These are phyloP conservation scores for Nitzschia inconspicua DNA, from an alignment of 108 stramenopile species.

Conservation along the genomic window DNA sequence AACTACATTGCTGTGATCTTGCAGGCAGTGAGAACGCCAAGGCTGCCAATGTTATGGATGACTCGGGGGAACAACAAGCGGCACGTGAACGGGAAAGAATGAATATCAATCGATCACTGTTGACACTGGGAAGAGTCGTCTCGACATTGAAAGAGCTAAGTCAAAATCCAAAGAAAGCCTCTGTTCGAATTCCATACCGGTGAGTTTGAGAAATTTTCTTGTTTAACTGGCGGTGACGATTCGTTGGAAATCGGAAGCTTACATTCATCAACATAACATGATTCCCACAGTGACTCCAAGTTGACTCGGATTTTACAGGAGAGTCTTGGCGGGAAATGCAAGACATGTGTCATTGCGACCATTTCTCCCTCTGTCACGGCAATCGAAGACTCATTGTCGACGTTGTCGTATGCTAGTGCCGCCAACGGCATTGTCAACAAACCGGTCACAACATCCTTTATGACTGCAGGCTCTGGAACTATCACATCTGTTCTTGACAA, in stretches of 20 bases:
- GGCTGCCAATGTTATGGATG: conserved; percentile 39
- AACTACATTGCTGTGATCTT: conserved; percentile 94
- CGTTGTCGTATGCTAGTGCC: conserved; percentile 91
- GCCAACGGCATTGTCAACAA: conserved; percentile 80
- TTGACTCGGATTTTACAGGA: conserved; percentile 93
- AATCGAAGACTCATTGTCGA: conserved; percentile 89
- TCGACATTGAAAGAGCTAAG: conserved; percentile 63
- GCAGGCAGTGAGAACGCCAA: conserved; percentile 84
- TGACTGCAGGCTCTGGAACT: conserved; percentile 27
- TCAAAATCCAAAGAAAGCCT: background rate
- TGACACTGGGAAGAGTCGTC: conserved; percentile 75
- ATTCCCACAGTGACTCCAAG: conserved; percentile 90
- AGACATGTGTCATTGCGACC: conserved; percentile 90
- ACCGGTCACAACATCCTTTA: conserved; percentile 61
- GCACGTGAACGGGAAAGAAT: conserved; percentile 67
- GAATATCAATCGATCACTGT: conserved; percentile 74
- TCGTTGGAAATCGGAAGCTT: background rate
- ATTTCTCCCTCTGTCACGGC: conserved; percentile 81
- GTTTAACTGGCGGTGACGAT: background rate
- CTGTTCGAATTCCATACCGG: conserved; percentile 38
- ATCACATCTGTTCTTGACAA: background rate
- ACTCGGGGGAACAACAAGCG: conserved; percentile 41
- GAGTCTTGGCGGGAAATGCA: conserved; percentile 89
- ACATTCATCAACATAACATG: background rate
- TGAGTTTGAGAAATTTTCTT: conserved; percentile 10